A percentile compares a stretch with the other conserved stretches of the same genome.
Conservation (phyloP, 257 asterid genomes). For the Coffea eugenioides region DNA sequence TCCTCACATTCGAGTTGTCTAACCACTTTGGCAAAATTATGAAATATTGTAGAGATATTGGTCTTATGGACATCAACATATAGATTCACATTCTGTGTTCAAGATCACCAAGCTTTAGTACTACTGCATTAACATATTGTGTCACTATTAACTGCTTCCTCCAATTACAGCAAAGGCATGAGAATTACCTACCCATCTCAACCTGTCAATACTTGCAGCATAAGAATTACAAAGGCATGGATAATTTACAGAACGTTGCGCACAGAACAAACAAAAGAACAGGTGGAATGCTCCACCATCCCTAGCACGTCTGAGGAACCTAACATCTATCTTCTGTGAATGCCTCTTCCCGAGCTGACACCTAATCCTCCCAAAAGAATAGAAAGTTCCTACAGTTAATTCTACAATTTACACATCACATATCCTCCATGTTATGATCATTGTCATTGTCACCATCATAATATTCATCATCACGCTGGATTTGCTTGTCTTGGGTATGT, state of each 20-base stretch:
- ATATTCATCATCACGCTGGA: constrained; percentile 94
- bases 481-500: constrained; percentile 81
- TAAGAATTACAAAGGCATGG: constrained; percentile 2
- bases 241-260: not conserved
- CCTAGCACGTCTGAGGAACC: not conserved
- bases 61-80: not conserved
- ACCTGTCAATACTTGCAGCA: not conserved
- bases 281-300: not conserved
- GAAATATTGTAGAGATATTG: not conserved
- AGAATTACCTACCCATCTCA: not conserved
- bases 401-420: constrained; percentile 48
- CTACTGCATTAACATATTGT: not conserved
- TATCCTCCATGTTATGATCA: constrained; percentile 70
- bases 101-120: not conserved
- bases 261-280: not conserved
- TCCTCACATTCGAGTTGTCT: not conserved
- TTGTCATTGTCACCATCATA: constrained; percentile 93
- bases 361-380: constrained; percentile 7
- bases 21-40: not conserved
- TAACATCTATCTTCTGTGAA: not conserved
- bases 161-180: not conserved
- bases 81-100: not conserved
- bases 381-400: not conserved
- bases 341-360: not conserved
- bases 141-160: not conserved